Base-by-base conservation (phyloP, 1,139 yeast species). In the Blastobotrys illinoisensis region DNA sequence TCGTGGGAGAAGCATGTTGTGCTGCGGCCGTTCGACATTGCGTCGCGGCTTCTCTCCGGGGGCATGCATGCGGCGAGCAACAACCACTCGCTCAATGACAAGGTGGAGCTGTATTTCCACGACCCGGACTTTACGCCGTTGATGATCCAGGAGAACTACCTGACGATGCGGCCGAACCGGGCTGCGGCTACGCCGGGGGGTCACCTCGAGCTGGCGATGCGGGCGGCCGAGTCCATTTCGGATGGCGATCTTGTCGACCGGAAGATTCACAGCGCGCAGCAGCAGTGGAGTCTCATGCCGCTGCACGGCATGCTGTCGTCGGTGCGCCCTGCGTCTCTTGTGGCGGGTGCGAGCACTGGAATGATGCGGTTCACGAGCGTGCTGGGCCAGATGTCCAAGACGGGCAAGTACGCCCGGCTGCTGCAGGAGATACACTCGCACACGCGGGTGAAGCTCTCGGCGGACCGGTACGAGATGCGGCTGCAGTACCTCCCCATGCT, bases 211-310 rank as follows among this genome's bases (percentile, higher is more conserved):
- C 75, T 82, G 36, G 84, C 86, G 1, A 86, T 89, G 0, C 74
- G 75, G 28, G 99, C 99, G 0, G 89, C 98, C 0, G 91, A 89
- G 61, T 82, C 88, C 53, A 88, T 95, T 50, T 85, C 95, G 47
- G 79, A 80, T 54, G 86, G 93, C 14, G 99, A 95, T 68, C 69
- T 85, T 28, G 85, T 91, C 19, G 96, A 90, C 67, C 75, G 82
- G 26, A 77, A 82, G 67, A 91, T 95, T 57, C 86, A 96, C 64
- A 87, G 96, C 46, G 81, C 95, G 49, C 97, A 91, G 64, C 99
- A 93, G 71, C 91, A 88, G 64, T 95, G 99, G 99, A 83, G 95
- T 60, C 76, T 95, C 60, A 79, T 95, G 75, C 99, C 99, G 2
- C 79, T 90, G 63, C 97, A 91, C 71, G 98, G 93, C 0, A 79